These are phyloP conservation scores for Maudiozyma serrabonitensis DNA, from an alignment of 805 yeast species.

Conservation along the genomic window DNA sequence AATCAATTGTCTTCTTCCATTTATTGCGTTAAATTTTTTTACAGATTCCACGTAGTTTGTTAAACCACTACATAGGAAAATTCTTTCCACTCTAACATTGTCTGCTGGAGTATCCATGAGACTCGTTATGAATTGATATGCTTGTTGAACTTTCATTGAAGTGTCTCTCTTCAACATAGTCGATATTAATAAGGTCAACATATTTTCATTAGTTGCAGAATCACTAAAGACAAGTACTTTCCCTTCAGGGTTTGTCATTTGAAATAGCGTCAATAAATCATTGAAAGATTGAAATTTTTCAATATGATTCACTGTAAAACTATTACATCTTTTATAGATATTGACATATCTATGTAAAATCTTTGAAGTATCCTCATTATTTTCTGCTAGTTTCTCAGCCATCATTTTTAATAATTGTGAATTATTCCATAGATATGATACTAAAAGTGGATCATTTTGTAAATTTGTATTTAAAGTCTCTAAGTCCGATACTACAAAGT, in stretches of 20 bases:
- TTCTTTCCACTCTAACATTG: conserved; percentile 11
- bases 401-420: conserved; percentile 3
- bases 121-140: conserved; percentile 22
- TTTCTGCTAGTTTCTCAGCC: not conserved
- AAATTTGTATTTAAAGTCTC: not conserved
- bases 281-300: conserved; percentile 20
- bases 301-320: conserved; percentile 10
- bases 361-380: not conserved
- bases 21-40: conserved; percentile 9
- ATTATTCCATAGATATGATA: conserved; percentile 6
- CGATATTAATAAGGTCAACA: conserved; percentile 20
- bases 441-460: not conserved
- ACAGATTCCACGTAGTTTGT: conserved; percentile 17
- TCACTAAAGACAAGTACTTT: conserved; percentile 18
- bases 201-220: conserved; percentile 21
- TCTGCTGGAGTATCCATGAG: conserved; percentile 11
- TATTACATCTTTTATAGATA: conserved; percentile 5
- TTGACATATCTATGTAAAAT: conserved; percentile 7
- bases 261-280: conserved; percentile 22
- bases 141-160: conserved; percentile 16
- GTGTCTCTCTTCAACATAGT: conserved; percentile 19
- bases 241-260: conserved; percentile 5
- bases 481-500: not conserved
- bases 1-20: not conserved
- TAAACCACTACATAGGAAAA: conserved; percentile 19